These are phyloP conservation scores for Lepiota venenata DNA, from an alignment of 768 basidiomycete species.

Conservation along the genomic window DNA sequence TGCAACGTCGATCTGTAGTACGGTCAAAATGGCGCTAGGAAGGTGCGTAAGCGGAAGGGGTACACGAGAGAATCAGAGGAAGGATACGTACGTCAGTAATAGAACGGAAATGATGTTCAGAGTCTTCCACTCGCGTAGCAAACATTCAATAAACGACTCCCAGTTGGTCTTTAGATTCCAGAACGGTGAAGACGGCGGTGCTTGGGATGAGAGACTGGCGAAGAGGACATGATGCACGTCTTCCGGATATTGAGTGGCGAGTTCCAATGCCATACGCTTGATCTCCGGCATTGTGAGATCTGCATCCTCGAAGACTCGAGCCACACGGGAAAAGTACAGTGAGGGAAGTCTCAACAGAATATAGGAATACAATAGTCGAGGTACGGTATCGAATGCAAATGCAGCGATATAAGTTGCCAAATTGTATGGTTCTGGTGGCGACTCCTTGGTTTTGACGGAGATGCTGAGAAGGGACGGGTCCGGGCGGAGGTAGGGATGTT, in stretches of 20 bases:
- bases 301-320: conserved; percentile 61
- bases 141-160: conserved; percentile 26
- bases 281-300: conserved; percentile 59
- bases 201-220: not conserved
- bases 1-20: conserved; percentile 35
- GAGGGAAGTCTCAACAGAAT: conserved; percentile 55
- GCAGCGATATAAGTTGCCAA: conserved; percentile 12
- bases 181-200: conserved; percentile 13
- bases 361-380: conserved; percentile 29
- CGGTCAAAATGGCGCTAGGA: conserved; percentile 30
- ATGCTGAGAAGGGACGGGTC: not conserved
- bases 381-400: conserved; percentile 25
- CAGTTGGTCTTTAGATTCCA: conserved; percentile 23
- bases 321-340: conserved; percentile 64
- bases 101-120: conserved; percentile 31
- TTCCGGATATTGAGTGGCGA: conserved; percentile 10
- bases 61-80: not conserved
- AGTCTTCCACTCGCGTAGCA: conserved; percentile 33
- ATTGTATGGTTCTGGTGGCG: not conserved
- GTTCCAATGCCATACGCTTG: conserved; percentile 29
- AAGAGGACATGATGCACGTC: conserved; percentile 4
- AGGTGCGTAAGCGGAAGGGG: not conserved
- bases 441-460: conserved; percentile 1
- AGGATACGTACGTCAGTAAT: conserved; percentile 23
- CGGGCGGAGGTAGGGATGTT: not conserved